A percentile compares a stretch with the other conserved stretches of the same genome.
Conservation (phyloP, 169 alveolate species). For the Besnoitia besnoiti region DNA sequence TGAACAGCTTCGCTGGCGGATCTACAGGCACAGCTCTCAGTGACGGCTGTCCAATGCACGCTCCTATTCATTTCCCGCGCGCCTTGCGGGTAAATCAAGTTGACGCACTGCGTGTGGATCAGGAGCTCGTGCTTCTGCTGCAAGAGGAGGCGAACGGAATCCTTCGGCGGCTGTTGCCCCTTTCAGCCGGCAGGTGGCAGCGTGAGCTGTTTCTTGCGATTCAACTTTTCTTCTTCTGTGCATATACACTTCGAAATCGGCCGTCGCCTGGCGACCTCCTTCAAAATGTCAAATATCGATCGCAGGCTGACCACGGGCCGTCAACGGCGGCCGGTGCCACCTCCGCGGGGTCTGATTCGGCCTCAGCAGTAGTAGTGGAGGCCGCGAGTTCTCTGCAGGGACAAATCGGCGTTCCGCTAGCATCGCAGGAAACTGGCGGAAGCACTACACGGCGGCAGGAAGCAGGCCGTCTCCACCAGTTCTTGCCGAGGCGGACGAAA, state of each 20-base stretch:
- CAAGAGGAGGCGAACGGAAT: conserved; percentile 46
- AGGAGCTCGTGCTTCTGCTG: conserved; percentile 60
- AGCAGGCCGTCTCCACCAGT: conserved; percentile 16
- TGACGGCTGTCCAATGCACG: neutral
- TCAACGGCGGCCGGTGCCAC: neutral
- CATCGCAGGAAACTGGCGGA: neutral
- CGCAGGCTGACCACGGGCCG: neutral
- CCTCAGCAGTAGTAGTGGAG: conserved; percentile 29
- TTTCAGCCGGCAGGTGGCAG: neutral
- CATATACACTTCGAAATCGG: conserved; percentile 33
- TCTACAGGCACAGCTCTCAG: neutral
- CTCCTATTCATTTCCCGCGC: neutral
- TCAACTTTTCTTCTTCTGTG: conserved; percentile 44
- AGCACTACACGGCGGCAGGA: neutral
- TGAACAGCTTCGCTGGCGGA: too few species aligned
- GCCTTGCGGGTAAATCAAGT: conserved; percentile 53
- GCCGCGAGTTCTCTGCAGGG: too few species aligned
- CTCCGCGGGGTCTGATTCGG: conserved; percentile 10
- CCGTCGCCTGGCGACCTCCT: conserved; percentile 63
- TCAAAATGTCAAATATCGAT: conserved; percentile 55
- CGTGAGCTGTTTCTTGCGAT: conserved; percentile 41
- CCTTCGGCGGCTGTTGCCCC: conserved; percentile 42
- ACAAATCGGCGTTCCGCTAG: neutral
- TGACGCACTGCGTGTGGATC: conserved; percentile 51
- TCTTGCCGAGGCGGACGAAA: conserved; percentile 33